Conservation (phyloP, 2,329 filamentous ascomycete genomes). For the Scopulariopsis brevicaulis region DNA sequence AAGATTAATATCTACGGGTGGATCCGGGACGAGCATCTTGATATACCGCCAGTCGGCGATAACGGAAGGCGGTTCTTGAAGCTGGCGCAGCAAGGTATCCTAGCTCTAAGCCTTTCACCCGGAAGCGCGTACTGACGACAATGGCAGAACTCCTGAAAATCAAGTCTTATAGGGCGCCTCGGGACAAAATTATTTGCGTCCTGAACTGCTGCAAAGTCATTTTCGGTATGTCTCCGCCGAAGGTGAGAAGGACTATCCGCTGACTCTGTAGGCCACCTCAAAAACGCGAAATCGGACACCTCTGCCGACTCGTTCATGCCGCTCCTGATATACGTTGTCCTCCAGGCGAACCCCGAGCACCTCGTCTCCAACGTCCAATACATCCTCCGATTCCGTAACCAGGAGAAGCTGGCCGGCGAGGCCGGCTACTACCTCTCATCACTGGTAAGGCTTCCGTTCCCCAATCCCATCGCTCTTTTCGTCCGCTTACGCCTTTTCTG, state of each 20-base stretch:
- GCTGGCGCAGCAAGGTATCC: constrained; percentile 72
- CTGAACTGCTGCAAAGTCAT: constrained; percentile 99
- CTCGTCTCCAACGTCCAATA: constrained; percentile 97
- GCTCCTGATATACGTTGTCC: constrained; percentile 86
- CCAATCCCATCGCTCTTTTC: background rate
- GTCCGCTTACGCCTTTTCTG: background rate
- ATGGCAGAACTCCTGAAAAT: constrained; percentile 82
- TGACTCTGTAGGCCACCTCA: constrained; percentile 55
- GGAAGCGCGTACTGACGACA: constrained; percentile 9
- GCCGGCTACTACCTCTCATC: constrained; percentile 97
- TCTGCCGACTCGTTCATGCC: constrained; percentile 96
- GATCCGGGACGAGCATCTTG: constrained; percentile 86
- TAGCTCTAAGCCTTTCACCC: too few species aligned
- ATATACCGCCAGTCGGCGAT: constrained; percentile 75
- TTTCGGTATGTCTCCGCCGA: constrained; percentile 51
- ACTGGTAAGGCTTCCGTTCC: constrained; percentile 41
- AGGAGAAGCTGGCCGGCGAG: constrained; percentile 95
- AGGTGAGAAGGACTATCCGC: background rate
- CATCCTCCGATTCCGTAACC: constrained; percentile 90
- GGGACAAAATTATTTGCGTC: constrained; percentile 97
- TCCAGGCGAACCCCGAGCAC: constrained; percentile 90
- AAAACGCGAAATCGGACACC: constrained; percentile 85
- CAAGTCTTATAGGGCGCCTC: constrained; percentile 88
- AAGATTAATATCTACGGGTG: constrained; percentile 96
- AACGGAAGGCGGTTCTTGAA: constrained; percentile 81